phyloP scores from a whole-genome alignment of 805 yeast genomes.

The Hemisphaericaspora nanyangensis region DNA sequence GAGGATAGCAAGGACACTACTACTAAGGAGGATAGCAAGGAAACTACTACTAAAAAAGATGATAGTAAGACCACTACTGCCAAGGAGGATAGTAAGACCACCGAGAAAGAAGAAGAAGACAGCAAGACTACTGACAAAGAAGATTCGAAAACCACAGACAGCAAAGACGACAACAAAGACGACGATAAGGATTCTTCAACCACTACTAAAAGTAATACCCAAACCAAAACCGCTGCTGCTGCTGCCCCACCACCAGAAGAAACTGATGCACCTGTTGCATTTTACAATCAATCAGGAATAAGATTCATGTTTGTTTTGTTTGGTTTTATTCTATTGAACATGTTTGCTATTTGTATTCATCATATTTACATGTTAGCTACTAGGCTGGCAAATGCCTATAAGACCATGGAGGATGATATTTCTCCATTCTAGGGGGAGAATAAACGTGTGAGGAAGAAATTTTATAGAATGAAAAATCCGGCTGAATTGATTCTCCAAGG shows the following conservation, averaged over 20 bases:
- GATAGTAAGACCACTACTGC: constrained; percentile 5
- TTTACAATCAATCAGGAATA: constrained; percentile 23
- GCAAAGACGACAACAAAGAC: not conserved
- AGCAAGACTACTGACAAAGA: not conserved
- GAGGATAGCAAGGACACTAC: not conserved
- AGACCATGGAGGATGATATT: constrained; percentile 31
- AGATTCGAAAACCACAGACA: not conserved
- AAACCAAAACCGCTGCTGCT: not conserved
- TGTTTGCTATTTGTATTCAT: constrained; percentile 34
- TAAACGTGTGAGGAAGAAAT: no score
- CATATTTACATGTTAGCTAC: constrained; percentile 31
- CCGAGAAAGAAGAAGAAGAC: not conserved
- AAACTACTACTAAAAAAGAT: not conserved
- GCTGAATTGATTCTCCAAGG: no score
- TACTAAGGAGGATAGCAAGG: not conserved
- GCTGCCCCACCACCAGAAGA: not conserved
- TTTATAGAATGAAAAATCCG: no score
- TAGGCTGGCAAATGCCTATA: constrained; percentile 26
- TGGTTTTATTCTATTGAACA: constrained; percentile 32
- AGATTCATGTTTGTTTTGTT: constrained; percentile 31
- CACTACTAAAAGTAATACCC: not conserved
- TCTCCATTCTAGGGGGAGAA: constrained; percentile 34
- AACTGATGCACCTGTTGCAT: constrained; percentile 5
- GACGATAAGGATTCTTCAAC: constrained; percentile 2
- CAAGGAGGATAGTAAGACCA: constrained; percentile 1